Evolutionary conservation across 768 basidiomycete species (phyloP).

Genomic region (Xerocomellus dryophilus): DNA sequence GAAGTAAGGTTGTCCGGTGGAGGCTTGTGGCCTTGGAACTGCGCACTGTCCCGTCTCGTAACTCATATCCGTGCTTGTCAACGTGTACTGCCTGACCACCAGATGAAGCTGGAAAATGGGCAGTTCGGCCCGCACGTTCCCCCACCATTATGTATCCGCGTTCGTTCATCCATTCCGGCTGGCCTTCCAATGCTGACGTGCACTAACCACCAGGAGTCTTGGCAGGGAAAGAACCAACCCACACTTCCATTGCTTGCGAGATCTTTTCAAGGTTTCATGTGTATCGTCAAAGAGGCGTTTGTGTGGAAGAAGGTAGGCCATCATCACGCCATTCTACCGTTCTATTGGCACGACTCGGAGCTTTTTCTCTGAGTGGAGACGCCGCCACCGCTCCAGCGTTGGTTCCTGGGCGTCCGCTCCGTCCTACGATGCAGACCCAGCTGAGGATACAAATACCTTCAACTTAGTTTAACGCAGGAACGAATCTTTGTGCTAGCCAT

Average conservation of each 20-base stretch:
- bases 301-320: neutral
- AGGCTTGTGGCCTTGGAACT: neutral
- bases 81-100: neutral
- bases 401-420: neutral
- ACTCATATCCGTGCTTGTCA: neutral
- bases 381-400: neutral
- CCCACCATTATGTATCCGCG: neutral
- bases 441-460: neutral
- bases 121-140: too few species aligned
- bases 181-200: neutral
- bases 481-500: neutral
- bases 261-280: neutral
- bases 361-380: neutral
- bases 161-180: neutral
- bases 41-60: neutral
- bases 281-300: constrained; percentile 3
- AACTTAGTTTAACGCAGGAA: neutral
- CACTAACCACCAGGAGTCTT: neutral
- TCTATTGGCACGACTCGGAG: neutral
- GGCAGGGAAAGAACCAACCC: neutral
- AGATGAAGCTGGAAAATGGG: neutral
- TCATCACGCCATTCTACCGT: neutral
- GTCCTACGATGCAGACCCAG: neutral
- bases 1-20: neutral
- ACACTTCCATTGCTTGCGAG: neutral